A percentile compares a stretch with the other conserved stretches of the same genome.
Conservation (phyloP, 192 early-diverging fungal species). For the Coemansia sp. region DNA sequence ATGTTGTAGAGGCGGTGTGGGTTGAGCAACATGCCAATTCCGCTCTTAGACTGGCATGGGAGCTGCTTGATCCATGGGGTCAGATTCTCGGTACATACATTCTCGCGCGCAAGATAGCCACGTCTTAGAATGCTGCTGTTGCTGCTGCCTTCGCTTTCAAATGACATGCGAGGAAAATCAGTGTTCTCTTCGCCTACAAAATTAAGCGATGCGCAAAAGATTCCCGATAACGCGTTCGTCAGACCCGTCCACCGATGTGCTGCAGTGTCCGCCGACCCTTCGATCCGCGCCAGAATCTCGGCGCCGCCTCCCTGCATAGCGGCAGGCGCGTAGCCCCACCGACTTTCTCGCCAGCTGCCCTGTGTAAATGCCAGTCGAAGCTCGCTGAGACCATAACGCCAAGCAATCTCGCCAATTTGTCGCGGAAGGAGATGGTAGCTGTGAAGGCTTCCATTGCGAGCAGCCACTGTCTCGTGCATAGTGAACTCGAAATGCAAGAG, state of each 20-base stretch:
- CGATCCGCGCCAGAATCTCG: slow-evolving; percentile 69
- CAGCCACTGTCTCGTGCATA: slow-evolving; percentile 33
- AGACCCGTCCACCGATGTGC: slow-evolving; percentile 81
- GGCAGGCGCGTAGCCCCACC: slow-evolving; percentile 65
- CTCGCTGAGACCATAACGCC: slow-evolving; percentile 71
- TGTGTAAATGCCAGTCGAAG: slow-evolving; percentile 88
- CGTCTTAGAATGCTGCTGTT: slow-evolving; percentile 59
- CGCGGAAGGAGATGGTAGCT: slow-evolving; percentile 84
- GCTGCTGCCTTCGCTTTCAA: slow-evolving; percentile 20
- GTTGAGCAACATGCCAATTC: slow-evolving; percentile 85
- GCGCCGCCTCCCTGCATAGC: slow-evolving; percentile 73
- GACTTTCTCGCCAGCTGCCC: slow-evolving; percentile 79
- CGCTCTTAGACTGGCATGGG: slow-evolving; percentile 90
- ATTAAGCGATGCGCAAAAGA: slow-evolving; percentile 96
- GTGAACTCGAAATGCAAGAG: slow-evolving; percentile 81
- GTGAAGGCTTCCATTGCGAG: slow-evolving; percentile 38
- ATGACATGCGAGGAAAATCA: slow-evolving; percentile 55
- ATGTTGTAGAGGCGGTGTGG: slow-evolving; percentile 88
- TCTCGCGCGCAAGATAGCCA: slow-evolving; percentile 82
- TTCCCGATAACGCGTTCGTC: slow-evolving; percentile 86
- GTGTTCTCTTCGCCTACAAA: slow-evolving; percentile 83
- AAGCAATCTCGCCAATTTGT: slow-evolving; percentile 78
- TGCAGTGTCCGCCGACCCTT: slow-evolving; percentile 30
- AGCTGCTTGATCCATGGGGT: slow-evolving; percentile 96
- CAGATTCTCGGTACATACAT: slow-evolving; percentile 96